Percentiles rank a stretch among this genome's conserved stretches.
Evolutionary conservation across 2,329 filamentous ascomycete species (phyloP).

Genomic region (Lecanicillium sp.): DNA sequence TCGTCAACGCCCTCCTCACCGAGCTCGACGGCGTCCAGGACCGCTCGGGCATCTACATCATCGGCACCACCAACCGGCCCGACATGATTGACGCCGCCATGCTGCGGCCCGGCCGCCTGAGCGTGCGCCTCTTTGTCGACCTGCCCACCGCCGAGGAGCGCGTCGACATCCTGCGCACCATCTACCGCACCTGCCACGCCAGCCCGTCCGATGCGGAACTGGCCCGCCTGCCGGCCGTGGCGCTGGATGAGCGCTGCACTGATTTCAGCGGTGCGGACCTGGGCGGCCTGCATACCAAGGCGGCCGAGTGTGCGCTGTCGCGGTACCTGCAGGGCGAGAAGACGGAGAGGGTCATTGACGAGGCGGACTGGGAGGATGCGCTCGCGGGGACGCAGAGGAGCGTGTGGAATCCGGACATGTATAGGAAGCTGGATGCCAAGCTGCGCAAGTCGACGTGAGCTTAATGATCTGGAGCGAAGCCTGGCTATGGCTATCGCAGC

Average conservation of each 20-base stretch:
- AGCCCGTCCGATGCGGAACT: slow-evolving; percentile 35
- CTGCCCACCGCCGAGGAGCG: slow-evolving; percentile 72
- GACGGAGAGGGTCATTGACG: slow-evolving; percentile 18
- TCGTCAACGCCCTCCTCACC: slow-evolving; percentile 91
- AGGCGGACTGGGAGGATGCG: slow-evolving; percentile 46
- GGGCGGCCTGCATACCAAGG: slow-evolving; percentile 37
- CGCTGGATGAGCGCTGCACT: slow-evolving; percentile 57
- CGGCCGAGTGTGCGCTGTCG: slow-evolving; percentile 41
- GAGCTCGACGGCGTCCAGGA: slow-evolving; percentile 82
- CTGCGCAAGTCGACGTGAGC: slow-evolving; percentile 12
- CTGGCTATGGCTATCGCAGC: too few relatives aligned
- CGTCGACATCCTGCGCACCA: slow-evolving; percentile 74
- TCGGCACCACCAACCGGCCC: slow-evolving; percentile 89
- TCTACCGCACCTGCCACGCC: slow-evolving; percentile 39
- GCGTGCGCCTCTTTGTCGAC: slow-evolving; percentile 83
- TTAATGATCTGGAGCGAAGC: background rate
- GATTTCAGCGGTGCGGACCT: slow-evolving; percentile 70
- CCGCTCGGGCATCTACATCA: slow-evolving; percentile 82
- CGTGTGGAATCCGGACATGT: slow-evolving; percentile 38
- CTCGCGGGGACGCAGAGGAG: slow-evolving; percentile 41
- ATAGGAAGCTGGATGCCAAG: slow-evolving; percentile 28
- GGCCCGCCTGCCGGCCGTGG: slow-evolving; percentile 54
- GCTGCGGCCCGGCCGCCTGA: slow-evolving; percentile 82
- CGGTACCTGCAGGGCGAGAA: slow-evolving; percentile 25
- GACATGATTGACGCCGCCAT: slow-evolving; percentile 97